Base-by-base conservation (phyloP, 352 stramenopile species). In the Pilasporangium apinafurcum region DNA sequence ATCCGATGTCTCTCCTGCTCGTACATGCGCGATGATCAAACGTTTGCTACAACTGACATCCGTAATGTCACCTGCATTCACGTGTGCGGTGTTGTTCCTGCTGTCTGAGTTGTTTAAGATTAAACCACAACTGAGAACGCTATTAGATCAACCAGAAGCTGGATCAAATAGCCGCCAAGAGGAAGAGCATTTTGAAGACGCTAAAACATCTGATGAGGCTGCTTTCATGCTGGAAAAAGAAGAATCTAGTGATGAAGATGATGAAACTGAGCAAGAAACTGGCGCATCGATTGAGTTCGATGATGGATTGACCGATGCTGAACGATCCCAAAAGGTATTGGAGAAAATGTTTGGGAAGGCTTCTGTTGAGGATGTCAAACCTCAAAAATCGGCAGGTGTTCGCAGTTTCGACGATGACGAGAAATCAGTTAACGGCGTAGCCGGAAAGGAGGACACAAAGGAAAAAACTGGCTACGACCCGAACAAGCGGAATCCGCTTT, bases 1-100 rank as follows among this genome's bases (percentile, higher is more conserved):
- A 60, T 77, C 79, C 14, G 96, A 99, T 53, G 78, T 79, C 7
- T 86, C 92, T 2, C 51, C 59, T 12, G 76, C 79, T 14, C 78
- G 97, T 20, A 67, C 86, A 1, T 59, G 75, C 30, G 96, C 95
- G 7, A 97, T 98, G 59, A 59, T 87, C n/a, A 99, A 99, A 77
- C 83, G 95, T 17, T 56, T 97, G 46, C 48, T 96, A 24, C 82
- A 96, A 68, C 68, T 95, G 21, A 77, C 80, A 13, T 74, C 63
- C 7, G 62, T 78, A 2, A 94, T 92, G 65, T 65, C 79, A 21
- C 70, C 96, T 3, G 76, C 92, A 33, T 92, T 98, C 20, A 72
- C 91, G 24, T 97, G 91, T 53, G 95, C 78, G 21, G 74, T 92
- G 44, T 64, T 99, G 8, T 98, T 98, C 59, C 50, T 99, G 53